Evolutionary conservation across 257 asterid species (phyloP), one percentile per base, ranked within the genome.

Genomic region (Mentha longifolia): DNA sequence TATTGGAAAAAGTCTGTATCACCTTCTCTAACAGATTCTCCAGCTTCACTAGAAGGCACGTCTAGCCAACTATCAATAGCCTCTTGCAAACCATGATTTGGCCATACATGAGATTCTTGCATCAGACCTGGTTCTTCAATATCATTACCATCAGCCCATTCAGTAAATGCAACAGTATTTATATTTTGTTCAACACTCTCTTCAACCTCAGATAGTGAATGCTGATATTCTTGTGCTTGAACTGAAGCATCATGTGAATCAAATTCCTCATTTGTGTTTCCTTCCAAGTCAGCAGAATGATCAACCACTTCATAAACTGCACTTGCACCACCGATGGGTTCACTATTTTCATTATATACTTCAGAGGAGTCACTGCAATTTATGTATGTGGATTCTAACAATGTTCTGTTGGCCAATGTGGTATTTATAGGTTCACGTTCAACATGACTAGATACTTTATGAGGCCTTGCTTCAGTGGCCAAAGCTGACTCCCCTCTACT

Each of bases 21-120:
- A 60, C 54, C 68, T 67, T 89, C 79, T 67, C 83, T 83, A 54
- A 70, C 47, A 56, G 91, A 63, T 59, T 73, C 75, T 58, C 74
- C 85, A 8, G 66, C 87, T 67, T 80, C 87, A 65, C 72, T 82
- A 41, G 93, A 82, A 78, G 92, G 95, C 20, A 61, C 75, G 77
- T 88, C 88, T 64, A 88, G 78, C 95, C 92, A 86, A 65, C 89
- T 84, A 75, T 85, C 91, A 41, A 80, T 76, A 73, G 83, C 90
- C 79, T 86, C 95, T 61, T 86, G 87, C 62, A 85, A 63, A 68
- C 80, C 88, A 33, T 84, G 74, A 54, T 73, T 81, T 15, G 84
- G 88, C 95, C 90, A 91, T 45, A 77, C 87, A 41, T 59, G 82
- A 20, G 87, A 59, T 78, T 86, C 90, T 74, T 81, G 88, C 57